Evolutionary conservation across 2,329 filamentous ascomycete genomes (phyloP).

Genomic region (Hypoxylon sp.): DNA sequence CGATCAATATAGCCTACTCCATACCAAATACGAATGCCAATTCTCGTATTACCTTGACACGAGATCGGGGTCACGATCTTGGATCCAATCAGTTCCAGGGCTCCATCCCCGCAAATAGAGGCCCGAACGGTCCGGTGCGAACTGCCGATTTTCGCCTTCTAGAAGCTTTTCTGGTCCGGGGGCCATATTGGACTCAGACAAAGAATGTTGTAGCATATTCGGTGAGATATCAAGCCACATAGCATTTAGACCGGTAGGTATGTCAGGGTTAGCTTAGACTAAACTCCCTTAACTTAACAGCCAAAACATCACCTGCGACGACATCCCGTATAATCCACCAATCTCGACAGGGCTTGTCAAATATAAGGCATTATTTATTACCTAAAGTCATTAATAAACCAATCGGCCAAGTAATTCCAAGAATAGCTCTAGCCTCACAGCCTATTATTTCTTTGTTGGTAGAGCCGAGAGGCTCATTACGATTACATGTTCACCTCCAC

Average conservation of each 20-base stretch:
- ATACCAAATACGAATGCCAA: slow-evolving; percentile 29
- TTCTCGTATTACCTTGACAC: slow-evolving; percentile 32
- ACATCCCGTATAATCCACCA: no score
- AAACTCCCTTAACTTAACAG: no score
- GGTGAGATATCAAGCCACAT: no score
- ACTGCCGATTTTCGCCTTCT: slow-evolving; percentile 11
- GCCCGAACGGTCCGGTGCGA: slow-evolving; percentile 15
- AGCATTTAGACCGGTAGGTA: no score
- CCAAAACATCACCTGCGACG: no score
- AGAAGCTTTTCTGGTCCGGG: slow-evolving; percentile 4
- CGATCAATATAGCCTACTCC: slow-evolving; percentile 9
- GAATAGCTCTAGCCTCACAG: no score
- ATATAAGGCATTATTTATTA: slow-evolving; percentile 1
- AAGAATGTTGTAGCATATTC: no score
- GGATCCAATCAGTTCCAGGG: slow-evolving; percentile 23
- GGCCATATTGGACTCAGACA: no score
- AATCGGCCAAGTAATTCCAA: background rate
- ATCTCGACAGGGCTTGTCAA: background rate
- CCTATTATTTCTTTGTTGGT: no score
- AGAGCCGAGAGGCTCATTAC: no score
- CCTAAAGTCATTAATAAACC: background rate
- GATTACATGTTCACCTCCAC: no score
- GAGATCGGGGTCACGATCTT: slow-evolving; percentile 19
- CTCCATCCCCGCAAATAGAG: slow-evolving; percentile 24
- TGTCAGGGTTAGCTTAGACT: no score